Base-by-base conservation (phyloP, 306 rosid genomes). In the Prunus fruticosa region DNA sequence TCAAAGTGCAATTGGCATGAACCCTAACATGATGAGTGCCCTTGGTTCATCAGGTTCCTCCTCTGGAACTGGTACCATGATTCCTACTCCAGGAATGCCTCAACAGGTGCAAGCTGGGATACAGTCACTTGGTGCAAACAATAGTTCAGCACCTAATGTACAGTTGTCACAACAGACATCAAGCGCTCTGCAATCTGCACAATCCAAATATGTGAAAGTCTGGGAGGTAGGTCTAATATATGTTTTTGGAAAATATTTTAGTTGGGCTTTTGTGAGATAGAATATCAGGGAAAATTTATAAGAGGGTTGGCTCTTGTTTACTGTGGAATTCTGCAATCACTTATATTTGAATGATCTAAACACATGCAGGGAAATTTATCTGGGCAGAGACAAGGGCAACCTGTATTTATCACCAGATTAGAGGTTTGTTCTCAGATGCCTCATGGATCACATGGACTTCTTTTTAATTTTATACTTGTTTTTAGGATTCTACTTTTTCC, bases 351-450 rank as follows among this genome's bases (percentile, higher is more conserved):
- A 70, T 52, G 74, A 57, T 74, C 69, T 78, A 78, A 43, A 82
- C 68, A 58, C 57, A 64, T 87, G 88, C 93, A 95, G 99, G 99
- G 99, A 82, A 88, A 87, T 86, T 85, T 95, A 87, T 89, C 91
- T 58, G 99, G 99, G 25, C 99, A 88, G 89, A 91, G 99, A 83
- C 93, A 92, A 89, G 98, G 99, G 66, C 97, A 90, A 51, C 98
- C 99, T 34, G 93, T 89, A 57, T 91, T 95, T 80, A 92, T 95
- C 82, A 92, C 97, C 73, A 92, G 88, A 87, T 88, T 95, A 64
- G 99, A 95, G 76, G 99, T 95, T 88, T 73, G 93, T 78, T 82
- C 82, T 75, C 72, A 28, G 64, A 70, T 77, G 45, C 64, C 64
- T 72, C 23, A 72, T 74, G 4, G 41, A 58, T 12, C 15, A 7